Conservation (phyloP, 2,329 filamentous ascomycete genomes). For the Cercospora sp. region DNA sequence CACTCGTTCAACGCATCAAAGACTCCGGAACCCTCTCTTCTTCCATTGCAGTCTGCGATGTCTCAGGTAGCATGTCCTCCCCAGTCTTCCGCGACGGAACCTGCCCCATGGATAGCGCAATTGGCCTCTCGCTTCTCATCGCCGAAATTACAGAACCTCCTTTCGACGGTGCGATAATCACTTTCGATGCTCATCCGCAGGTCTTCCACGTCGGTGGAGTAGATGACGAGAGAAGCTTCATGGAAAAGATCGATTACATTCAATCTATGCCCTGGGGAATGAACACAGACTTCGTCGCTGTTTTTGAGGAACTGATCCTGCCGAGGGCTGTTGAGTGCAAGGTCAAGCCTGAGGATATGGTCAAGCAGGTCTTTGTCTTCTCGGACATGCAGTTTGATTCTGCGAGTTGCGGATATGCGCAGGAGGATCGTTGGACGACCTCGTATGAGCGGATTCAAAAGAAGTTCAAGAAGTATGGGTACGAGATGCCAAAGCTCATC, state of each 20-base stretch:
- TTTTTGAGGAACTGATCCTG: constrained; percentile 57
- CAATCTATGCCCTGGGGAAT: constrained; percentile 40
- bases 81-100: constrained; percentile 50
- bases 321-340: constrained; percentile 55
- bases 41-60: constrained; percentile 60
- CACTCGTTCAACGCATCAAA: constrained; percentile 58
- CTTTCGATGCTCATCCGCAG: constrained; percentile 49
- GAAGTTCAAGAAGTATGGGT: constrained; percentile 52
- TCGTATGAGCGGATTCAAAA: constrained; percentile 54
- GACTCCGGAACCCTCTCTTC: constrained; percentile 56
- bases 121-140: constrained; percentile 59
- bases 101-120: constrained; percentile 54
- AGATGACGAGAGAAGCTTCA: constrained; percentile 40
- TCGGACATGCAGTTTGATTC: constrained; percentile 62
- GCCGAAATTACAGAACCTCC: constrained; percentile 55
- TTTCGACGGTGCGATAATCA: constrained; percentile 58
- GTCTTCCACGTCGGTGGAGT: constrained; percentile 47
- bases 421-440: constrained; percentile 42
- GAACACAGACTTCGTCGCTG: constrained; percentile 56
- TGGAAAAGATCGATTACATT: constrained; percentile 46
- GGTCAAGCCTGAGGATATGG: constrained; percentile 58
- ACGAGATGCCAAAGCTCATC: constrained; percentile 60
- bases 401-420: constrained; percentile 28
- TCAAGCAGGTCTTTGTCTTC: constrained; percentile 62
- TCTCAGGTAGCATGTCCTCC: constrained; percentile 55